Evolutionary conservation across 192 early-diverging fungal genomes (phyloP).

Genomic region (Backusella parvicylindrica): DNA sequence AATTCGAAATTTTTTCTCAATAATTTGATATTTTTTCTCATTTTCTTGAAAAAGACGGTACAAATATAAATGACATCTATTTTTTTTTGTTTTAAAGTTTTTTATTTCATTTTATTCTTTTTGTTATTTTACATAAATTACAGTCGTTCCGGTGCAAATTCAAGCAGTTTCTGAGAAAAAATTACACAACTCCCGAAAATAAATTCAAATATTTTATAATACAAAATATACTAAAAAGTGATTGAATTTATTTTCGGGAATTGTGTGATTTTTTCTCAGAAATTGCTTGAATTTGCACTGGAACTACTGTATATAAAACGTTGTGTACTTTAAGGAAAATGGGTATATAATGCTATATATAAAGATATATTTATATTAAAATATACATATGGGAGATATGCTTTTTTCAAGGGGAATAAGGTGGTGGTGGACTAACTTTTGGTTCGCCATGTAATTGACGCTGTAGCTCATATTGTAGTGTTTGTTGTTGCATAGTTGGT

Average conservation of each 20-base stretch:
- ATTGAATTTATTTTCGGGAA: too few relatives aligned
- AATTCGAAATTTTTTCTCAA: too few relatives aligned
- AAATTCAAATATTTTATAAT: too few relatives aligned
- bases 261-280: too few relatives aligned
- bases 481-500: not conserved
- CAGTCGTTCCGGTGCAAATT: too few relatives aligned
- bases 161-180: too few relatives aligned
- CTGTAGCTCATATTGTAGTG: not conserved
- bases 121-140: not conserved
- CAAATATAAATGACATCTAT: not conserved
- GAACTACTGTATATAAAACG: not conserved
- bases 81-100: not conserved
- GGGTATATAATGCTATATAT: not conserved
- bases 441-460: not conserved
- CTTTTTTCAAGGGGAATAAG: not conserved
- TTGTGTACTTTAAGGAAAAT: not conserved
- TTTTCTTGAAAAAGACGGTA: too few relatives aligned
- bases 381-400: not conserved
- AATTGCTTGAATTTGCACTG: too few relatives aligned
- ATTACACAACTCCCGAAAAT: too few relatives aligned
- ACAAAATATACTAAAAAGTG: too few relatives aligned
- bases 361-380: not conserved
- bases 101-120: not conserved
- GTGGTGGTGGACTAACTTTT: not conserved
- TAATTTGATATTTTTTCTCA: too few relatives aligned